phyloP scores from a whole-genome alignment of 164 flowering plant species.

The Stephania japonica region DNA sequence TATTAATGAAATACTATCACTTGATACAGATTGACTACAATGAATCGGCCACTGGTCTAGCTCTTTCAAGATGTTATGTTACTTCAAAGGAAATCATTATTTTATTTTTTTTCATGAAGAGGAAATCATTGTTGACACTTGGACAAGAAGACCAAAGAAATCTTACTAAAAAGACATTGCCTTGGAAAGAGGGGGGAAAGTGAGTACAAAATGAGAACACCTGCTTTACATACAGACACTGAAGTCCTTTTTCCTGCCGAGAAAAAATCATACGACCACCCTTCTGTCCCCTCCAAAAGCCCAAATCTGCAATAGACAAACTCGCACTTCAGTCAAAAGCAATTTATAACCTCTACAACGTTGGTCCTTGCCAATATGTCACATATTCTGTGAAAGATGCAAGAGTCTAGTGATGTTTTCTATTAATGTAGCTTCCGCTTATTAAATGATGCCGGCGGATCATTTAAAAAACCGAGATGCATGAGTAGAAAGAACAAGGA shows the following conservation, averaged over 20 bases:
- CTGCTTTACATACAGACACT: not conserved
- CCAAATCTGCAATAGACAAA: conserved; percentile 67
- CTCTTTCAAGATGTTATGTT: not conserved
- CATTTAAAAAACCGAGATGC: not conserved
- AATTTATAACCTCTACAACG: not conserved
- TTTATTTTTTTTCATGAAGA: too few species aligned
- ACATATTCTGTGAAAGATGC: not conserved
- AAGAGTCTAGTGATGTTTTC: not conserved
- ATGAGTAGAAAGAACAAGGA: not conserved
- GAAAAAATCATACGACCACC: not conserved
- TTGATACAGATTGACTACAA: not conserved
- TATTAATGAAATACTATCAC: not conserved
- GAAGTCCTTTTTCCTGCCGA: not conserved
- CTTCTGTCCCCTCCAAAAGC: conserved; percentile 85
- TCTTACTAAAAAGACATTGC: not conserved
- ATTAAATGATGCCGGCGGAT: not conserved
- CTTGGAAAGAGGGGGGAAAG: not conserved
- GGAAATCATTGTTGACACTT: not conserved
- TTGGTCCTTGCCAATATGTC: not conserved
- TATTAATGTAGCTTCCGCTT: not conserved
- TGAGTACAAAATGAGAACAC: not conserved
- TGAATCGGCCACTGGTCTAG: not conserved
- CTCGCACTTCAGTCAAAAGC: not conserved
- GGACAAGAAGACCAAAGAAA: not conserved
- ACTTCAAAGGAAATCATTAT: not conserved